Evolutionary conservation across 495 filamentous ascomycete genomes (phyloP).

Genomic region (Staphylotrichum tortipilum): DNA sequence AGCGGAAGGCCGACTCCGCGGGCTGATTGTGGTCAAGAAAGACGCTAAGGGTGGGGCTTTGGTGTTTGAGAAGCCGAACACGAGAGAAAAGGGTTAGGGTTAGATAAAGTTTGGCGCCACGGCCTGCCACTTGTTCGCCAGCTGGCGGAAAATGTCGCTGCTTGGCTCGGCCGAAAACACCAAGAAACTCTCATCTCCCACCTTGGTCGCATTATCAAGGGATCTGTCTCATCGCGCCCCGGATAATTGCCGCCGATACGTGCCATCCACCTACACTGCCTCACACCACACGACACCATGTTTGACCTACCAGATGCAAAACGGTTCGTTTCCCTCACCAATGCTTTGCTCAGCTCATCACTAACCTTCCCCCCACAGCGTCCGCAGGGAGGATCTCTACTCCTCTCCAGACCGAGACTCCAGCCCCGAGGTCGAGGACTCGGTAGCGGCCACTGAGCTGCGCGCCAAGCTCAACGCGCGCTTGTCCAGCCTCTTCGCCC

Average conservation of each 20-base stretch:
- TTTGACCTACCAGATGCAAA: conserved; percentile 47
- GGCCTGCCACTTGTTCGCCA: too few relatives aligned
- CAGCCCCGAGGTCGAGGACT: conserved; percentile 12
- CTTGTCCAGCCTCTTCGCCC: conserved; percentile 32
- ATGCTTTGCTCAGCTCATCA: background rate
- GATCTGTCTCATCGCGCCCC: background rate
- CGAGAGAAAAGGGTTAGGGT: background rate
- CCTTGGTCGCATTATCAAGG: background rate
- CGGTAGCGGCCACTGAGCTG: conserved; percentile 20
- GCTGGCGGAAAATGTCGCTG: background rate
- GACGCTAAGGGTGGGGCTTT: too few relatives aligned
- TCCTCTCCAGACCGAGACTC: conserved; percentile 22
- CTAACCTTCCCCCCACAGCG: conserved; percentile 23
- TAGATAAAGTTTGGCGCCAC: too few relatives aligned
- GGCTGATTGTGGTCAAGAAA: too few relatives aligned
- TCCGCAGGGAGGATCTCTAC: conserved; percentile 45
- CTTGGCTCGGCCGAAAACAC: background rate
- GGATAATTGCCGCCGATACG: background rate
- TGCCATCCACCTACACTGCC: background rate
- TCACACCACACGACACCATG: conserved; percentile 31
- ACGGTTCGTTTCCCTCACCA: conserved; percentile 29
- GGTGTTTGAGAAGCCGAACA: too few relatives aligned
- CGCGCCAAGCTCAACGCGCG: conserved; percentile 33
- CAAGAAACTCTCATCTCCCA: background rate
- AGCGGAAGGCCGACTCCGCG: too few relatives aligned